Base-by-base conservation (phyloP, 1,284 basidiomycete genomes). In the Sporisorium sorghi region DNA sequence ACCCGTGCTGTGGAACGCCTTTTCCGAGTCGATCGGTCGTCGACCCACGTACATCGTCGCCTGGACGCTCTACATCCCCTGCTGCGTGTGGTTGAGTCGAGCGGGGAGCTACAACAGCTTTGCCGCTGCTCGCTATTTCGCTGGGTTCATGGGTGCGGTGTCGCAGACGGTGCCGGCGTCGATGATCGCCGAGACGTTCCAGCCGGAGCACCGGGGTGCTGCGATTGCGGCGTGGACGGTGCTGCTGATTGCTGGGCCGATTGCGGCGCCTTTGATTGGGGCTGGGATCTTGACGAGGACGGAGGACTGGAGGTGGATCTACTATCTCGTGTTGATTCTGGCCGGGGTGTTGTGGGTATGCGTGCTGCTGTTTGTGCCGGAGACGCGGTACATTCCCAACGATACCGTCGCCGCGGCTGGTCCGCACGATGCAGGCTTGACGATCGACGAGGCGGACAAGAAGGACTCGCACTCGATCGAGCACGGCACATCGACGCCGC, bases 21-120 rank as follows among this genome's bases (percentile, higher is more conserved):
- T 79, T 24, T 40, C 66, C 12, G 62, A 78, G 33, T 79, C 80
- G 9, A 40, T 83, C 28, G 85, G 85, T 17, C 77, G 84, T 17
- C 78, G 85, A 33, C 80, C 84, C 0, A 79, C 83, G 8, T 84
- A 84, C 72, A 59, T 86, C 44, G 40, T 85, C 49, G 81, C 81
- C n/a, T 83, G 83, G 47, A 58, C 78, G 3, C 76, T 85, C 26
- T 85, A 83, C 74, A 66, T 86, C 14, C 83, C 82, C 0, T 82
- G 79, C 58, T 76, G 75, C 15, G 63, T 85, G 32, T 86, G 85
- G 85, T 67, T 81, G 49, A 79, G 84, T 0, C 61, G 79, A 9
- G 75, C 82, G 2, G 66, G 70, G 4, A 65, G 60, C 50, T 76
- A 40, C 61, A 44, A 70, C 49, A 69, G 63, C 63, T 79, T 79